A percentile compares a stretch with the other conserved stretches of the same genome.
phyloP scores from a whole-genome alignment of 176 grass and related monocot species.

The Carex myosuroides region DNA sequence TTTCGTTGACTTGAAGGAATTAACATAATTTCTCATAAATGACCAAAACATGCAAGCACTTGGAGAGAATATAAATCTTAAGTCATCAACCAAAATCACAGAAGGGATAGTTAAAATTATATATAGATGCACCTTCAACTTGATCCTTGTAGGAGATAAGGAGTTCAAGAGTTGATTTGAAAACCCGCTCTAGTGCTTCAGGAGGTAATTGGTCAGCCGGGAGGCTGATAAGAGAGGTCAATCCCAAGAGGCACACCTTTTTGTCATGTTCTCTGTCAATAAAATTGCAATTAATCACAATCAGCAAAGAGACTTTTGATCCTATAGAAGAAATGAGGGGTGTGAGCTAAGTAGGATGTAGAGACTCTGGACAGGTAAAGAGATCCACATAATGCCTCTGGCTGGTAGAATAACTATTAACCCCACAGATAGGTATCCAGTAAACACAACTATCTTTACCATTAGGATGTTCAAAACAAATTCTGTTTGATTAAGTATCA shows the following conservation, averaged over 20 bases:
- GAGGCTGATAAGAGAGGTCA: slow-evolving; percentile 74
- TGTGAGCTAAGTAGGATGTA: neutral
- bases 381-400: neutral
- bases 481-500: neutral
- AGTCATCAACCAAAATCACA: neutral
- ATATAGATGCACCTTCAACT: slow-evolving; percentile 59
- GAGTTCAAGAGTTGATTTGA: slow-evolving; percentile 81
- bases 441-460: neutral
- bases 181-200: slow-evolving; percentile 72
- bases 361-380: neutral
- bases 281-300: slow-evolving; percentile 25
- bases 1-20: neutral
- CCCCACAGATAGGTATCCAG: neutral
- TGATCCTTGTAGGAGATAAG: slow-evolving; percentile 83
- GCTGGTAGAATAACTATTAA: neutral
- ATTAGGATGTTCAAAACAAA: neutral
- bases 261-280: slow-evolving; percentile 74
- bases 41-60: neutral
- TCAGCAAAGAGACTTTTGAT: neutral
- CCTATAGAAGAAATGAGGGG: neutral
- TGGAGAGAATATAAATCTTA: neutral
- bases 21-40: neutral
- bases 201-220: slow-evolving; percentile 69
- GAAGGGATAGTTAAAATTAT: neutral
- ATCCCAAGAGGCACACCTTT: slow-evolving; percentile 74